A percentile compares a stretch with the other conserved stretches of the same genome.
phyloP scores from a whole-genome alignment of 1,139 yeast genomes.

The Hyphopichia wangnamkhiaoensis region DNA sequence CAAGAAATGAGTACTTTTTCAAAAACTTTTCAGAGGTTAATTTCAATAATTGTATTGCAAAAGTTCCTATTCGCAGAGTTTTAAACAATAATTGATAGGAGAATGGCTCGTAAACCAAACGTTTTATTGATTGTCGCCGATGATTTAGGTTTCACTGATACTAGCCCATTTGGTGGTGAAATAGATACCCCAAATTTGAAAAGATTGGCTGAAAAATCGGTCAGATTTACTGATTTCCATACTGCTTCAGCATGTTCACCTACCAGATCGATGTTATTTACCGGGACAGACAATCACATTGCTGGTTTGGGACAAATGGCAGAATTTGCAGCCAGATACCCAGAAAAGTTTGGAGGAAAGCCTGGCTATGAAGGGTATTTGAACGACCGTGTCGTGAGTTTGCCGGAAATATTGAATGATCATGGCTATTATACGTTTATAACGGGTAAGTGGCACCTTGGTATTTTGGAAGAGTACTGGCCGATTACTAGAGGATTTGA shows the following conservation, averaged over 20 bases:
- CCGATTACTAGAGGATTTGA: slow-evolving; percentile 56
- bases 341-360: slow-evolving; percentile 42
- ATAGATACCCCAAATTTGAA: slow-evolving; percentile 56
- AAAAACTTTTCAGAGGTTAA: no score
- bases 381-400: slow-evolving; percentile 52
- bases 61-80: no score
- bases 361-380: slow-evolving; percentile 62
- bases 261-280: slow-evolving; percentile 60
- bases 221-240: slow-evolving; percentile 57
- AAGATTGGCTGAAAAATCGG: slow-evolving; percentile 44
- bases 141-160: slow-evolving; percentile 61
- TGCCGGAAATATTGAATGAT: slow-evolving; percentile 53
- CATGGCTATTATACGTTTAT: slow-evolving; percentile 48
- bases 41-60: no score
- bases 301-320: slow-evolving; percentile 66
- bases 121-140: slow-evolving; percentile 61
- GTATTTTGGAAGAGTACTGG: slow-evolving; percentile 49
- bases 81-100: neutral
- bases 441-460: slow-evolving; percentile 64
- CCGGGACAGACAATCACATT: slow-evolving; percentile 63
- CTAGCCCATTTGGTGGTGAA: slow-evolving; percentile 60
- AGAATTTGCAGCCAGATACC: slow-evolving; percentile 41
- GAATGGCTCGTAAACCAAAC: slow-evolving; percentile 31
- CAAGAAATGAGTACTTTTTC: no score
- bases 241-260: slow-evolving; percentile 70